These are phyloP conservation scores for Tylopilus plumbeoviolaceoides DNA, from an alignment of 768 basidiomycete genomes.

Conservation along the genomic window DNA sequence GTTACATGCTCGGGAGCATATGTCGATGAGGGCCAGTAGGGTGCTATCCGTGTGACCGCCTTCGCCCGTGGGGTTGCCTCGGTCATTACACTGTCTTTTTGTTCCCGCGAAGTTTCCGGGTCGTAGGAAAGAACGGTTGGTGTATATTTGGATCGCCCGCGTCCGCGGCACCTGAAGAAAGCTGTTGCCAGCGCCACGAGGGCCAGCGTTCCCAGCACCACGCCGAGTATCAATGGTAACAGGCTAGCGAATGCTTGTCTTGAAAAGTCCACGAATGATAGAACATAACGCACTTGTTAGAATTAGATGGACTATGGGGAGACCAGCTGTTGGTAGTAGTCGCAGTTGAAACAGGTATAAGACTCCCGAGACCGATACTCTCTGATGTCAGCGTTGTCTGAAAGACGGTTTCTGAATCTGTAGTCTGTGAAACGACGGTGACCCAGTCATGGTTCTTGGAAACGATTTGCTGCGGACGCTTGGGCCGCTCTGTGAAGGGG, in stretches of 20 bases:
- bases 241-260: conserved; percentile 6
- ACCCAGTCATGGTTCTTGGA: not conserved
- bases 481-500: not conserved
- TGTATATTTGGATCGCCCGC: not conserved
- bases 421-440: not conserved
- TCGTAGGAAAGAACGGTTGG: not conserved
- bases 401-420: not conserved
- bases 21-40: not conserved
- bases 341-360: conserved; percentile 5
- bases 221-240: conserved; percentile 10
- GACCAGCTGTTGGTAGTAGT: not conserved
- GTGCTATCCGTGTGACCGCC: not conserved
- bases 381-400: conserved; percentile 3
- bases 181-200: conserved; percentile 4
- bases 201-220: conserved; percentile 4
- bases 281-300: conserved; percentile 9
- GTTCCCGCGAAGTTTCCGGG: not conserved
- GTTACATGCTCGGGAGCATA: not conserved
- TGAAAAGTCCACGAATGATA: not conserved
- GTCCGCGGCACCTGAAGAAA: conserved; percentile 4
- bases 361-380: not conserved
- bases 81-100: not conserved
- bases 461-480: not conserved
- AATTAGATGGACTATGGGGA: not conserved
- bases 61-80: not conserved